These are phyloP conservation scores for Pleurotus cornucopiae DNA, from an alignment of 768 basidiomycete species.

Conservation along the genomic window DNA sequence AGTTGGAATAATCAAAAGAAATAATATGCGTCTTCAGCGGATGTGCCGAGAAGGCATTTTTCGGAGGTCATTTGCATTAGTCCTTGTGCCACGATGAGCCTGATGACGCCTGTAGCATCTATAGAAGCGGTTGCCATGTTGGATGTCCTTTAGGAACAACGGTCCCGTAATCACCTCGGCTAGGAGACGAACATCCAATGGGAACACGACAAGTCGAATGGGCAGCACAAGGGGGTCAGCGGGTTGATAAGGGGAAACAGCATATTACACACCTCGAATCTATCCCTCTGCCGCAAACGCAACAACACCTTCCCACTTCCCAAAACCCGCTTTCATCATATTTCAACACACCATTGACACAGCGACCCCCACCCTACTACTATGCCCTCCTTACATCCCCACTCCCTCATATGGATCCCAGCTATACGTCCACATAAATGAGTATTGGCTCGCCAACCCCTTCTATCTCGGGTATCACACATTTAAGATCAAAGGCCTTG, in stretches of 20 bases:
- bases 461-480: conserved; percentile 96
- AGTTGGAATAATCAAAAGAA: not conserved
- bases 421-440: conserved; percentile 84
- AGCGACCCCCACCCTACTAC: too few species aligned
- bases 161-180: not conserved
- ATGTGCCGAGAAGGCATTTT: not conserved
- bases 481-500: conserved; percentile 98
- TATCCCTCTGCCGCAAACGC: not conserved
- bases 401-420: conserved; percentile 10
- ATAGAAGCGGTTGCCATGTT: not conserved
- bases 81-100: not conserved
- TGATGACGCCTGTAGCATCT: not conserved
- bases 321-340: not conserved
- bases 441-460: conserved; percentile 94
- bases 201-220: not conserved
- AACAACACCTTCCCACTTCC: not conserved
- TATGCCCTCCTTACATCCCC: not conserved
- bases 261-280: not conserved
- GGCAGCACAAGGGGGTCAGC: not conserved
- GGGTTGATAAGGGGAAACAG: not conserved
- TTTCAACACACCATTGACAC: too few species aligned
- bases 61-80: not conserved
- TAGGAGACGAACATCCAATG: not conserved
- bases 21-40: not conserved
- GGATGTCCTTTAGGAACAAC: not conserved